phyloP scores from a whole-genome alignment of 306 rosid species.

The Pterocarpus macrocarpus region DNA sequence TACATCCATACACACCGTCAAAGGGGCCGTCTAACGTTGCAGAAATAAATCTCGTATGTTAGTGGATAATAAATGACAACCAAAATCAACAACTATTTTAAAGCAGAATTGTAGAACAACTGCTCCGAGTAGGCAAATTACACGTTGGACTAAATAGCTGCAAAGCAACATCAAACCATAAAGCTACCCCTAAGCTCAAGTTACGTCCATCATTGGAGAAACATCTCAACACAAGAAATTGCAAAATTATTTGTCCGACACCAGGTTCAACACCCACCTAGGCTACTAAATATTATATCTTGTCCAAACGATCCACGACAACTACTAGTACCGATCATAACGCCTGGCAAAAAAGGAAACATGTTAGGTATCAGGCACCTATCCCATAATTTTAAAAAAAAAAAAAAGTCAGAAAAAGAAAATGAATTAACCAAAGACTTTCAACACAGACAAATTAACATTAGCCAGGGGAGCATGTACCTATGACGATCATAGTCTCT shows the following conservation, averaged over 20 bases:
- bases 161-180: constrained; percentile 57
- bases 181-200: constrained; percentile 64
- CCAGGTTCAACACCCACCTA: constrained; percentile 59
- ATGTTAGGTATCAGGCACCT: constrained; percentile 23
- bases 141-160: constrained; percentile 41
- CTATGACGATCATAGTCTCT: constrained; percentile 94
- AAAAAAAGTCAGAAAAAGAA: constrained; percentile 2
- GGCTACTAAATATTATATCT: constrained; percentile 49
- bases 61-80: background rate
- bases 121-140: constrained; percentile 51
- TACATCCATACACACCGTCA: too few relatives aligned
- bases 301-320: constrained; percentile 41
- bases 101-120: constrained; percentile 29
- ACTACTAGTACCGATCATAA: constrained; percentile 74
- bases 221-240: constrained; percentile 55
- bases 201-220: constrained; percentile 55
- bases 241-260: constrained; percentile 60
- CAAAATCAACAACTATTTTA: constrained; percentile 7
- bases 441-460: background rate
- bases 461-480: constrained; percentile 51
- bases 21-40: too few relatives aligned
- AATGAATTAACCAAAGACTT: background rate
- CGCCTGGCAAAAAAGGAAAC: constrained; percentile 65
- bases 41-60: too few relatives aligned
- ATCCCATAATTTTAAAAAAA: background rate